Evolutionary conservation across 208 protist species (phyloP).

Genomic region (Acanthamoeba lenticulata): DNA sequence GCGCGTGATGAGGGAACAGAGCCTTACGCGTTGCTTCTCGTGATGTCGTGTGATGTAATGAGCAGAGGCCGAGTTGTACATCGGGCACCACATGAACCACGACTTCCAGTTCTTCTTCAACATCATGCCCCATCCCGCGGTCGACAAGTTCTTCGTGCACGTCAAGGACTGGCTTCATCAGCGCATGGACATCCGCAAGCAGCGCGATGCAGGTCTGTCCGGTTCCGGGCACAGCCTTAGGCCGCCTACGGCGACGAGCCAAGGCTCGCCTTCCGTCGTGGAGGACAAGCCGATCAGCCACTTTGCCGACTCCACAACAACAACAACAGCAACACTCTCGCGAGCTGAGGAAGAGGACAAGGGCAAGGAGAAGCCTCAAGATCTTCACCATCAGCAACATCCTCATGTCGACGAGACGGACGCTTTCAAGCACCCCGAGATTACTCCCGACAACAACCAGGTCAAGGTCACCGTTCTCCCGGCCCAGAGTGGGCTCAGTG

Average conservation of each 20-base stretch:
- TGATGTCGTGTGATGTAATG: background rate
- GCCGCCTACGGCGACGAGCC: background rate
- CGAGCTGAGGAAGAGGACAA: too few species aligned
- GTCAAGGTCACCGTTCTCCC: background rate
- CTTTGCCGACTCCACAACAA: too few species aligned
- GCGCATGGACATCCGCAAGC: background rate
- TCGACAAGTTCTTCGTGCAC: background rate
- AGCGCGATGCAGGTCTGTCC: background rate
- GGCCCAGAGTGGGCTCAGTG: background rate
- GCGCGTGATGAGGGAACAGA: background rate
- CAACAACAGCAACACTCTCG: too few species aligned
- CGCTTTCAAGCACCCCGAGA: background rate
- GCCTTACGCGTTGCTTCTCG: background rate
- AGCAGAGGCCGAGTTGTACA: background rate
- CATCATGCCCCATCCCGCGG: background rate
- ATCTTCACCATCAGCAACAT: background rate
- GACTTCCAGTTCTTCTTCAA: constrained; percentile 51
- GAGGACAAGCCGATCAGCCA: background rate
- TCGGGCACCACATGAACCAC: constrained; percentile 20
- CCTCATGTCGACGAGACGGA: background rate
- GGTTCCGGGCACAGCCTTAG: background rate
- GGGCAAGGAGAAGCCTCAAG: background rate
- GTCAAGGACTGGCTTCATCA: background rate
- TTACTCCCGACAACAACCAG: too few species aligned
- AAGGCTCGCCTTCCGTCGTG: background rate